Conservation (phyloP, 768 basidiomycete genomes). For the Gymnopilus dilepis region DNA sequence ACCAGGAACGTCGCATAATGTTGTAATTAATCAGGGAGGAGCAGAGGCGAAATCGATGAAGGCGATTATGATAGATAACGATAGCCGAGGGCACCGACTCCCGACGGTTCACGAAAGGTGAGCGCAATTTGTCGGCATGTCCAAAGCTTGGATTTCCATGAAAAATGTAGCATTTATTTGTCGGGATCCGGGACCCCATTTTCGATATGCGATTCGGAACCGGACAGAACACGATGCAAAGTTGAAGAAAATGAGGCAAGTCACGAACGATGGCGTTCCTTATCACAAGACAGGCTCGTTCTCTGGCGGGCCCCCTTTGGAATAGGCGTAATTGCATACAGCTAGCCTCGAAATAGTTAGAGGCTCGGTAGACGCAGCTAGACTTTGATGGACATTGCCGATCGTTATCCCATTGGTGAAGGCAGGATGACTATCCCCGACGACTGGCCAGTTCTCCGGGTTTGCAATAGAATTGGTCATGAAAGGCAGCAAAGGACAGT, state of each 20-base stretch:
- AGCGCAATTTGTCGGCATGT: constrained; percentile 1
- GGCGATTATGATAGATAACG: not conserved
- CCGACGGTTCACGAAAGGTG: not conserved
- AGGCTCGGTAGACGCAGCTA: not conserved
- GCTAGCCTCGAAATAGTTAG: not conserved
- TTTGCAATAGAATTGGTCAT: not conserved
- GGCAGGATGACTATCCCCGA: not conserved
- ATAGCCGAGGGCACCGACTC: not conserved
- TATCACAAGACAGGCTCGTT: not conserved
- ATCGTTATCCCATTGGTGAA: not conserved
- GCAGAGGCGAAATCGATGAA: not conserved
- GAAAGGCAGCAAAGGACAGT: not conserved
- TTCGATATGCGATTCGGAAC: not conserved
- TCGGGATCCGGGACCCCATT: not conserved
- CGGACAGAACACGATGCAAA: not conserved
- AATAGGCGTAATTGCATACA: not conserved
- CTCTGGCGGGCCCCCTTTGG: not conserved
- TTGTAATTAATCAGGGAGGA: not conserved
- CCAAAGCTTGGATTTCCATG: not conserved
- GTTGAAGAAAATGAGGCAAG: not conserved
- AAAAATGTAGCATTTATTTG: not conserved
- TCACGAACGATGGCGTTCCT: not conserved
- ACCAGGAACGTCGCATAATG: not conserved
- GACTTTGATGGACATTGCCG: not conserved
- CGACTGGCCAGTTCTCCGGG: not conserved